phyloP scores from a whole-genome alignment of 192 early-diverging fungal species.

The Entomortierella parvispora region DNA sequence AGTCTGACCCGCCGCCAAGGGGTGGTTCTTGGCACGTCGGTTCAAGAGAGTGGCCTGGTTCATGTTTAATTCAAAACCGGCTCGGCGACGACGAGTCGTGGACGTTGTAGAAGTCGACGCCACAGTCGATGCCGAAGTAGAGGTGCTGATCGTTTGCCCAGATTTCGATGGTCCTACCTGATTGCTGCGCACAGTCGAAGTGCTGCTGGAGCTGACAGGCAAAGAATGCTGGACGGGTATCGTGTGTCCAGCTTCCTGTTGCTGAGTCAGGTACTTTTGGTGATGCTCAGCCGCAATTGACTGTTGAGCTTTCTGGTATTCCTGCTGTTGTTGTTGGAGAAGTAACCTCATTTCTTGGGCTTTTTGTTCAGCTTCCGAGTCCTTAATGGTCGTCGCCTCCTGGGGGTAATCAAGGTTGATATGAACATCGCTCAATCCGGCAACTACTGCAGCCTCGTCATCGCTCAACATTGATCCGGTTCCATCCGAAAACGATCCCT shows the following conservation, averaged over 20 bases:
- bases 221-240: slow-evolving; percentile 34
- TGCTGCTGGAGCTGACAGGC: background rate
- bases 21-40: slow-evolving; percentile 35
- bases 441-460: slow-evolving; percentile 33
- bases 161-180: slow-evolving; percentile 29
- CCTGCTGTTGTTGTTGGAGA: slow-evolving; percentile 47
- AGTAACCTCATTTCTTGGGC: slow-evolving; percentile 27
- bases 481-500: slow-evolving; percentile 17
- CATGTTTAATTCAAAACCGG: slow-evolving; percentile 44
- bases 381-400: slow-evolving; percentile 16
- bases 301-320: slow-evolving; percentile 47
- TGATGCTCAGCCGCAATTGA: slow-evolving; percentile 40
- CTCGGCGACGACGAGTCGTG: slow-evolving; percentile 25
- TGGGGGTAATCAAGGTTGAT: slow-evolving; percentile 18
- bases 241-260: slow-evolving; percentile 38
- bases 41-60: slow-evolving; percentile 47
- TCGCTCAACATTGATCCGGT: slow-evolving; percentile 23
- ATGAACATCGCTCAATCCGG: slow-evolving; percentile 7
- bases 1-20: background rate
- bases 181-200: slow-evolving; percentile 4
- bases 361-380: slow-evolving; percentile 7
- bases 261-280: slow-evolving; percentile 45
- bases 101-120: slow-evolving; percentile 15
- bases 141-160: slow-evolving; percentile 16
- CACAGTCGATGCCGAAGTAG: slow-evolving; percentile 20